Base-by-base conservation (phyloP, 352 stramenopile genomes). In the Globisporangium cederbergense region DNA sequence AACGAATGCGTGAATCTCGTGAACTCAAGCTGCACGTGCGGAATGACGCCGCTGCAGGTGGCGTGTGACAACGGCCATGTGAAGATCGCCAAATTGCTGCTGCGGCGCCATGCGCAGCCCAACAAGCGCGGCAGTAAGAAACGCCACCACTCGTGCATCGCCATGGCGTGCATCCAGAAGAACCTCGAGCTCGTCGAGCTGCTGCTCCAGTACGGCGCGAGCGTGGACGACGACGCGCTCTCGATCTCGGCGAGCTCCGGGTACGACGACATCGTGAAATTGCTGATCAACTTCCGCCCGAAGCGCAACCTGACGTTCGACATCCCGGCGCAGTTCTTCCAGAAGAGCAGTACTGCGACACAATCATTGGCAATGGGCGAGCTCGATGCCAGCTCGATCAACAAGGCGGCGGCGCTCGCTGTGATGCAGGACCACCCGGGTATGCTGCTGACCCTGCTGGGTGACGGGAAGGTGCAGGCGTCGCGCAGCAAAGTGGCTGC, bases 11-110 rank as follows among this genome's bases (percentile, higher is more conserved):
- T 81, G 20, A 77, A 86, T 65, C 76, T 91, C 54, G 80, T 91
- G 0, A 89, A 92, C 68, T 88, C 79, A 18, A 73, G 47, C 50
- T 90, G 83, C 63, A 71, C 69, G 18, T 91, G 84, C 54, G 84
- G 84, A 47, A 81, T 86, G 56, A 90, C 82, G 54, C 81, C 83
- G 34, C 65, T 93, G 4, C 79, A 93, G 59, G 82, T 91, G 46
- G 82, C 83, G 28, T 86, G 81, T 60, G 77, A 83, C 59, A 55
- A 66, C 1, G 81, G 78, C 20, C 75, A 91, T 70, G 58, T 58
- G 25, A 72, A 74, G 20, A 73, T 93, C 34, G 81, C 79, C 49
- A 85, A 86, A 70, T 55, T 91, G 47, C 64, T 93, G 53, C 75
- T 93, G 32, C 76, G 75, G 34, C 70, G 77, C 55, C 77, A 86